A percentile compares a stretch with the other conserved stretches of the same genome.
phyloP scores from a whole-genome alignment of 805 yeast species.

The Candida sithepensis region DNA sequence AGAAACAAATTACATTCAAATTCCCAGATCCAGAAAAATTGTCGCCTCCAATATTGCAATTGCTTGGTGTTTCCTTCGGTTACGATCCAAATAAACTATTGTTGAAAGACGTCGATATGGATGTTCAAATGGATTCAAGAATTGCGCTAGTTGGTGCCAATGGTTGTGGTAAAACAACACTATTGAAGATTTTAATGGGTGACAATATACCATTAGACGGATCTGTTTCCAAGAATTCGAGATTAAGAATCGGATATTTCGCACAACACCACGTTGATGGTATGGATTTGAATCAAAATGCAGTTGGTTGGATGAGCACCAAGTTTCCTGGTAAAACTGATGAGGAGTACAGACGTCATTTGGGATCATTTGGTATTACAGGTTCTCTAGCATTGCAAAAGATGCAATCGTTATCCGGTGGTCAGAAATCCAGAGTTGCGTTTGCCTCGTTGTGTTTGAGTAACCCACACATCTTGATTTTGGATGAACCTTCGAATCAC shows the following conservation, averaged over 20 bases:
- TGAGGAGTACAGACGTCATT: conserved; percentile 94
- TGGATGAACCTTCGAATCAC: conserved; percentile 98
- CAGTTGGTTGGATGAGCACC: conserved; percentile 91
- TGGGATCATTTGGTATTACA: conserved; percentile 96
- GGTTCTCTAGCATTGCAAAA: conserved; percentile 91
- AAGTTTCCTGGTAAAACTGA: conserved; percentile 91
- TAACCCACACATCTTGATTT: conserved; percentile 85
- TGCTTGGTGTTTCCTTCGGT: conserved; percentile 84
- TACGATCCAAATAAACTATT: conserved; percentile 64
- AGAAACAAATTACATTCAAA: conserved; percentile 74
- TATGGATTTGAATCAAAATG: conserved; percentile 83
- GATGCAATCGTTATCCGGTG: conserved; percentile 89
- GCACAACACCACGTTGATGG: conserved; percentile 98
- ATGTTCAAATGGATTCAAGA: conserved; percentile 90
- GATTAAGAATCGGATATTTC: conserved; percentile 91
- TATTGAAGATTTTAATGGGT: conserved; percentile 83
- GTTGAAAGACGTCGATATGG: conserved; percentile 75
- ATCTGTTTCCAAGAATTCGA: conserved; percentile 70
- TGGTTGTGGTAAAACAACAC: conserved; percentile 98
- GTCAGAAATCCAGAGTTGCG: conserved; percentile 97
- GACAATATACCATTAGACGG: conserved; percentile 74
- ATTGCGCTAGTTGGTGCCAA: conserved; percentile 98
- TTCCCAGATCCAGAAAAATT: conserved; percentile 94
- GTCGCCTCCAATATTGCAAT: conserved; percentile 90
- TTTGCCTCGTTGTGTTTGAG: conserved; percentile 90